Evolutionary conservation across 2,329 filamentous ascomycete species (phyloP), one percentile per base, ranked within the genome.

Genomic region (Monosporascus sp.): DNA sequence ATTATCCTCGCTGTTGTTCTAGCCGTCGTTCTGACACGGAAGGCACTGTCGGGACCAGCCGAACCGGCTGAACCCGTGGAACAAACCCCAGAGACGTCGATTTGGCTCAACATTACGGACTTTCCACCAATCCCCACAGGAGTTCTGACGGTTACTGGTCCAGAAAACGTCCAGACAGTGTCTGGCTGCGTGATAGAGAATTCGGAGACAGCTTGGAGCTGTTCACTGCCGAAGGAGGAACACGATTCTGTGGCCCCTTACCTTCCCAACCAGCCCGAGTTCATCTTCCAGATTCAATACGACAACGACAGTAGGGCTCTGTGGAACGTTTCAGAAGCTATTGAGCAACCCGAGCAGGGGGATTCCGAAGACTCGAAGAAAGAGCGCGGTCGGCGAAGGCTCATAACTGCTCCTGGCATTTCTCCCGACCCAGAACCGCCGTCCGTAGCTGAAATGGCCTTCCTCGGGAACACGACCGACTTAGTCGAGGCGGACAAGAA

Each of bases 61-160:
- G 49, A 49, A 50, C 49, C 45, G 52, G 27, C 53, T 24, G 46
- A 45, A 43, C 50, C 50, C 20, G 44, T 58, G 1, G 47, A 49
- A 68, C 63, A 24, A 59, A 58, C 14, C 60, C n/a, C 60, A 62
- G 48, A 49, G 8, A 70, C 71, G n/a, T 76, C 75, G 1, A 75
- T 76, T 49, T 97, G 90, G 87, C 77, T 96, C 52, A 96, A 96
- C 65, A 68, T 95, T 56, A 95, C 92, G 1, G 84, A 85, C 49
- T 96, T 89, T 60, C 92, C 92, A 18, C 87, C 91, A 0, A 89
- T 97, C 63, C 90, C 89, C 2, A 93, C 89, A 0, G 93, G 92
- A 0, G 79, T 93, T 18, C 79, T 89, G 55, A 95, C 90, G 0
- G 80, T 97, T 17, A 82, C 88, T 17, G 87, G 87, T 5, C 83